A percentile compares a stretch with the other conserved stretches of the same genome.
Conservation (phyloP, 371 early-diverging fungal species). For the Sporodiniella umbellata region DNA sequence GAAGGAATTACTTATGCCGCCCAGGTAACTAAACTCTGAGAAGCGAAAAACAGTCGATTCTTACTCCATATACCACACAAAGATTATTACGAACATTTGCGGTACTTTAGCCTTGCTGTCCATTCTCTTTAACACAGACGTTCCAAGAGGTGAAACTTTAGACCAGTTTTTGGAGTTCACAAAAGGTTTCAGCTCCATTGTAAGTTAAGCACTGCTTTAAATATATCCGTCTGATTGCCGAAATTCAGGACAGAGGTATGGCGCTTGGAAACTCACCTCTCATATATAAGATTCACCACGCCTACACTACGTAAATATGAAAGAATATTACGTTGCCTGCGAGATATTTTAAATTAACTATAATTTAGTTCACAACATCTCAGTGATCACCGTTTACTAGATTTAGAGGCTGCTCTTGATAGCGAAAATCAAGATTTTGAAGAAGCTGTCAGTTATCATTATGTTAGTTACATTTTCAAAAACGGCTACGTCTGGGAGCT, state of each 20-base stretch:
- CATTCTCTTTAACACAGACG: conserved; percentile 12
- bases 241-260: conserved; percentile 14
- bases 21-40: conserved; percentile 6
- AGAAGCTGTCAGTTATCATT: conserved; percentile 12
- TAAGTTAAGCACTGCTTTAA: conserved; percentile 2
- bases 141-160: conserved; percentile 9
- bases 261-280: conserved; percentile 3
- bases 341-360: background rate
- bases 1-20: conserved; percentile 8
- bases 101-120: conserved; percentile 18
- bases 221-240: too few relatives aligned
- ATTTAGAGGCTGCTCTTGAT: background rate
- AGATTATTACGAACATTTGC: conserved; percentile 16
- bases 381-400: background rate
- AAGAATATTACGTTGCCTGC: background rate
- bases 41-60: background rate
- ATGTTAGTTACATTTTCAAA: conserved; percentile 15
- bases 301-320: conserved; percentile 7
- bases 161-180: conserved; percentile 8
- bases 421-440: background rate
- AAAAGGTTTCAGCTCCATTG: conserved; percentile 9
- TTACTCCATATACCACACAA: background rate
- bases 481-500: conserved; percentile 16
- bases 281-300: conserved; percentile 11
- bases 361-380: background rate